These are phyloP conservation scores for Yamadazyma sp. DNA, from an alignment of 805 yeast genomes.

Conservation along the genomic window DNA sequence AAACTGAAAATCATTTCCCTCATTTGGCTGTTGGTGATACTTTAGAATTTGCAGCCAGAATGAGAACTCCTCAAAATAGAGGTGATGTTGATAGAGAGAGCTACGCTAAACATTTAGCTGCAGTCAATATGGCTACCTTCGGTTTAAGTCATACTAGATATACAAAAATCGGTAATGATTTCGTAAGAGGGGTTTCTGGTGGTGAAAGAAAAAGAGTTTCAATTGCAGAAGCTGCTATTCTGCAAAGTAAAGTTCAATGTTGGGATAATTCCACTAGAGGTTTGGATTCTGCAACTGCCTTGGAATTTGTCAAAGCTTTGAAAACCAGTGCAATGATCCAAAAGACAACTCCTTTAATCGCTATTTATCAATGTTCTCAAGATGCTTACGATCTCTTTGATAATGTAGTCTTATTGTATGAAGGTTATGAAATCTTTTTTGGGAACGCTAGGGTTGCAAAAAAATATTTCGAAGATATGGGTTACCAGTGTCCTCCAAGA, in stretches of 20 bases:
- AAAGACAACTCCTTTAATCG: conserved; percentile 54
- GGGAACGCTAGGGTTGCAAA: conserved; percentile 43
- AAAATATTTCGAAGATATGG: conserved; percentile 56
- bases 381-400: conserved; percentile 48
- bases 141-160: conserved; percentile 53
- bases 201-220: conserved; percentile 87
- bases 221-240: conserved; percentile 70
- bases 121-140: conserved; percentile 42
- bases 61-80: conserved; percentile 44
- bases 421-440: conserved; percentile 46
- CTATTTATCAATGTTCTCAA: conserved; percentile 54
- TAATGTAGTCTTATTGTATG: conserved; percentile 44
- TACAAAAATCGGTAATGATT: conserved; percentile 63
- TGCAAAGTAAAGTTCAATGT: conserved; percentile 52
- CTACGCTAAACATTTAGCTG: conserved; percentile 40
- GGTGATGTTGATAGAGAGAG: conserved; percentile 32
- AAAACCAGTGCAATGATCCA: conserved; percentile 54
- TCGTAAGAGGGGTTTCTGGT: conserved; percentile 73
- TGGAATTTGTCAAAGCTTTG: conserved; percentile 68
- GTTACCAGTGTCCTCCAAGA: conserved; percentile 58
- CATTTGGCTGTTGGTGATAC: conserved; percentile 55
- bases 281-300: conserved; percentile 79
- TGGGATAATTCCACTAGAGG: conserved; percentile 85
- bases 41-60: conserved; percentile 50
- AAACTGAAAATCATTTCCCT: conserved; percentile 57